phyloP scores from a whole-genome alignment of 2,329 filamentous ascomycete species.

The Colletotrichum sp. region DNA sequence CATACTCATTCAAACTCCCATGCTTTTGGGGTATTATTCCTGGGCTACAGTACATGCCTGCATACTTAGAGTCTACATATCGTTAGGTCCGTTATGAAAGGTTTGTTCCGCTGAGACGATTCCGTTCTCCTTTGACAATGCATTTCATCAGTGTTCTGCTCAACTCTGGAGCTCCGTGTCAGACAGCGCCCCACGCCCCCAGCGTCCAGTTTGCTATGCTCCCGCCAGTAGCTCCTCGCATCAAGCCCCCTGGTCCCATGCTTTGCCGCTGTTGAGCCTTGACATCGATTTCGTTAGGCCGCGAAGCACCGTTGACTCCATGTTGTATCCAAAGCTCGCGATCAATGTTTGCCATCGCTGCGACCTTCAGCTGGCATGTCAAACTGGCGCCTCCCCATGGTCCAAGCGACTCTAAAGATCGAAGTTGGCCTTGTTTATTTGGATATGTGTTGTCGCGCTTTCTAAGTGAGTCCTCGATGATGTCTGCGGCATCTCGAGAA shows the following conservation, averaged over 20 bases:
- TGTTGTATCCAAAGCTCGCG: no score
- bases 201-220: slow-evolving; percentile 63
- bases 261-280: slow-evolving; percentile 68
- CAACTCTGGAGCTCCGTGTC: background rate
- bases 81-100: background rate
- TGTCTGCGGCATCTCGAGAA: no score
- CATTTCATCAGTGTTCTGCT: background rate
- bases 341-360: no score
- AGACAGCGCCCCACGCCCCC: slow-evolving; percentile 64
- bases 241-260: slow-evolving; percentile 61
- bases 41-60: background rate
- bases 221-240: slow-evolving; percentile 38
- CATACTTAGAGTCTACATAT: background rate
- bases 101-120: background rate
- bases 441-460: no score
- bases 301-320: no score
- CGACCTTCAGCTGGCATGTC: no score
- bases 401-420: no score
- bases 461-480: no score
- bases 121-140: background rate
- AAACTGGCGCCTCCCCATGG: no score
- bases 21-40: slow-evolving; percentile 10
- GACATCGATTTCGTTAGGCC: slow-evolving; percentile 32
- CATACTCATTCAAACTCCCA: background rate
- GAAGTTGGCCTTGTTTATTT: no score